Conservation (phyloP, 116 monocot species). For the Papilionanthe hybrid region DNA sequence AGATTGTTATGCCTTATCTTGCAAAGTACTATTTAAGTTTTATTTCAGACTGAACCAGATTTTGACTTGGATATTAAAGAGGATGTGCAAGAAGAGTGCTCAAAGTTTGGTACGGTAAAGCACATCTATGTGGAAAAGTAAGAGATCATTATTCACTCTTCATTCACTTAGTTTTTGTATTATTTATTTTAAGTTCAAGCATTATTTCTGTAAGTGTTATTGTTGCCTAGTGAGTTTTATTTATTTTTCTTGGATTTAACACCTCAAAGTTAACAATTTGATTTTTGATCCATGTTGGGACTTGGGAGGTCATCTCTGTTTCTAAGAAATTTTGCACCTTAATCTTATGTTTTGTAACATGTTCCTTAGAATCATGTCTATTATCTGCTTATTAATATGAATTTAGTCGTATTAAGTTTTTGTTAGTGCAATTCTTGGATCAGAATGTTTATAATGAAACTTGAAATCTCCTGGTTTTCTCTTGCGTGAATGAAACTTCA, state of each 20-base stretch:
- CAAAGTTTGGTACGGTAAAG: slow-evolving; percentile 76
- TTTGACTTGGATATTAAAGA: slow-evolving; percentile 96
- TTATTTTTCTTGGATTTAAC: neutral
- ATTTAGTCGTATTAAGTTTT: neutral
- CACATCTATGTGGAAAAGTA: slow-evolving; percentile 95
- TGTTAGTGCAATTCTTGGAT: neutral
- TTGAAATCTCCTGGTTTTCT: neutral
- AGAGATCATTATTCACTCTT: slow-evolving; percentile 11
- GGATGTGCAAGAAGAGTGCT: slow-evolving; percentile 91
- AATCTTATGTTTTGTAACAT: neutral
- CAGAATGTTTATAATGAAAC: neutral
- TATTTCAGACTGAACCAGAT: slow-evolving; percentile 76
- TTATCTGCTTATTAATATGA: neutral
- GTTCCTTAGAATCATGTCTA: neutral
- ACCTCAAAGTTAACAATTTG: neutral
- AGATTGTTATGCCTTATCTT: neutral
- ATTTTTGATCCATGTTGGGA: neutral
- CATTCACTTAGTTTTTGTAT: neutral
- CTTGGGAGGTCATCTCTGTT: neutral
- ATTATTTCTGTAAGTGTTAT: neutral
- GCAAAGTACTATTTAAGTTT: neutral
- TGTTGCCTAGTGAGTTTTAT: neutral
- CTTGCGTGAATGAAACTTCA: neutral
- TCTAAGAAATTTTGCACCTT: neutral
- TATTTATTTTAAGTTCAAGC: neutral